A percentile compares a stretch with the other conserved stretches of the same genome.
phyloP scores from a whole-genome alignment of 1,139 yeast genomes.

The Zygoascus hellenicus region DNA sequence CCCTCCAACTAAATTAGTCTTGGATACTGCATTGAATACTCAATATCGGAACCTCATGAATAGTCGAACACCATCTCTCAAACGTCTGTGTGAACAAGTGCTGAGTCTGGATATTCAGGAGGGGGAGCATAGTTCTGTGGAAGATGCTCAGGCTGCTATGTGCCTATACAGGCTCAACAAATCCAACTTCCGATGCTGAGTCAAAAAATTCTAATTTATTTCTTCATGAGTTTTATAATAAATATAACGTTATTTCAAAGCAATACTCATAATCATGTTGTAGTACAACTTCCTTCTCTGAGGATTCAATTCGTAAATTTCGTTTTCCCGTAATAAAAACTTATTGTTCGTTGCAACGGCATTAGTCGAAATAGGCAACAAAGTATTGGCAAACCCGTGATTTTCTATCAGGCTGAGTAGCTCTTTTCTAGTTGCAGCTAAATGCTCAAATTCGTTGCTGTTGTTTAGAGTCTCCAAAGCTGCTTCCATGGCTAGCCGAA shows the following conservation, averaged over 20 bases:
- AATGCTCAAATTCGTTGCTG: conserved; percentile 18
- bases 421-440: conserved; percentile 16
- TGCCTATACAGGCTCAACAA: conserved; percentile 49
- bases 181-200: not conserved
- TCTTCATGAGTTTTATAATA: not conserved
- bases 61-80: conserved; percentile 70
- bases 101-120: conserved; percentile 61
- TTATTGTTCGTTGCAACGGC: not conserved
- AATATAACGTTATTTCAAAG: not conserved
- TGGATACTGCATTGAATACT: conserved; percentile 69
- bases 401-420: conserved; percentile 17
- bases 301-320: conserved; percentile 43
- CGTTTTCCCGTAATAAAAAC: not conserved
- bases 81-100: conserved; percentile 54
- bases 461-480: conserved; percentile 20
- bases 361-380: conserved; percentile 5
- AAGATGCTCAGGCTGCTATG: conserved; percentile 89
- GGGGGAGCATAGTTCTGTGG: conserved; percentile 80
- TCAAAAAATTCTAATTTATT: not conserved
- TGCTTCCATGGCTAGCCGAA: conserved; percentile 20
- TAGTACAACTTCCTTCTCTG: conserved; percentile 33
- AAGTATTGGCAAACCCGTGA: conserved; percentile 19
- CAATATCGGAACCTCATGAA: conserved; percentile 54
- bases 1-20: conserved; percentile 56
- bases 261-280: not conserved